These are phyloP conservation scores for Daedalea quercina DNA, from an alignment of 768 basidiomycete genomes.

Conservation along the genomic window DNA sequence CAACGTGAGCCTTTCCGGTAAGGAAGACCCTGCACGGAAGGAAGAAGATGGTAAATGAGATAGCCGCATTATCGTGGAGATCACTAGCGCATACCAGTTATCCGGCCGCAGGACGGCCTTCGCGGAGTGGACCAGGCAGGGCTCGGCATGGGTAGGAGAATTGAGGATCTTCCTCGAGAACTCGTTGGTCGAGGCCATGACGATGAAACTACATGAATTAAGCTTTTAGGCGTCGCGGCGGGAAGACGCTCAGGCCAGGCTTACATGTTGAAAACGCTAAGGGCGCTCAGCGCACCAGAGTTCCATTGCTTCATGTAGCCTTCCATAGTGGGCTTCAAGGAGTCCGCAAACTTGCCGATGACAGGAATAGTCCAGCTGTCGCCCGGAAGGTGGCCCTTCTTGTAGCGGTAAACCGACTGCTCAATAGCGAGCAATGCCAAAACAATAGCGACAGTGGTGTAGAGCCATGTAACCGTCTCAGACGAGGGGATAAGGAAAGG, in stretches of 20 bases:
- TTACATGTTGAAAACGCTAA: conserved; percentile 98
- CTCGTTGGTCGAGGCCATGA: conserved; percentile 94
- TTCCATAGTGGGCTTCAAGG: conserved; percentile 86
- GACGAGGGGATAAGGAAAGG: conserved; percentile 33
- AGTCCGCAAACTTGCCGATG: conserved; percentile 94
- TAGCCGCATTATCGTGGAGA: conserved; percentile 1
- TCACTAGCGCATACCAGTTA: conserved; percentile 58
- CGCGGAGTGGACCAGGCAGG: conserved; percentile 88
- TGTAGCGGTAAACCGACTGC: conserved; percentile 81
- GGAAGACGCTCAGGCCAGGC: not conserved
- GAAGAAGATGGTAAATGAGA: not conserved
- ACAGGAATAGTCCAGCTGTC: conserved; percentile 92
- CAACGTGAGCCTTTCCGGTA: conserved; percentile 87
- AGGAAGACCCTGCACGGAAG: conserved; percentile 79
- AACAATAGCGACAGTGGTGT: conserved; percentile 64
- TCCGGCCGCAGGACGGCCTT: conserved; percentile 79
- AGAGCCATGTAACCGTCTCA: conserved; percentile 43
- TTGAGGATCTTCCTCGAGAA: conserved; percentile 94
- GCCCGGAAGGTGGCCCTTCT: conserved; percentile 87
- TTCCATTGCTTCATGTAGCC: conserved; percentile 91
- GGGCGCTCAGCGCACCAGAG: conserved; percentile 77
- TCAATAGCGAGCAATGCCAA: conserved; percentile 77
- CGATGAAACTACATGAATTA: conserved; percentile 77
- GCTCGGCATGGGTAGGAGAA: conserved; percentile 87
- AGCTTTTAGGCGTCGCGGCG: not conserved